Base-by-base conservation (phyloP, 495 filamentous ascomycete genomes). In the Filosporella fistucella region DNA sequence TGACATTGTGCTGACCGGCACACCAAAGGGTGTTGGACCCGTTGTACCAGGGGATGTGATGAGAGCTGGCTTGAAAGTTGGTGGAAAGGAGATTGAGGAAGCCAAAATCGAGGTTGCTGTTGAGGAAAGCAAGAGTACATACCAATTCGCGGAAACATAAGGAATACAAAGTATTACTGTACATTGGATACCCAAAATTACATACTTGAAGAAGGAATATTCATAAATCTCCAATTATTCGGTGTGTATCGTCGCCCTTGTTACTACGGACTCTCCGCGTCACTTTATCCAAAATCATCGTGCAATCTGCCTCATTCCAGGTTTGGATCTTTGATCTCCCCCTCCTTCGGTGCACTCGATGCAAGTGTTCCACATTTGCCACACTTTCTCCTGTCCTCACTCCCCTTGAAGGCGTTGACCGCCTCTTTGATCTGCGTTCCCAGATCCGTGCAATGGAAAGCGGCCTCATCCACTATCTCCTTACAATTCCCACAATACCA, bases 381-480 rank as follows among this genome's bases (percentile, higher is more conserved):
- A 68, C 93, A 98, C 51, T 68, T 86, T 65, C 94, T 77, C 65
- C 75, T 79, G 55, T 80, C 77, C 50, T 83, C 77, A 57, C 81
- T 81, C 2, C 66, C 77, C 57, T 80, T 85, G 62, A 96, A 96
- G 36, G 68, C 75, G 61, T 95, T 81, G 24, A 98, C 91, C 5
- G 91, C 94, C 46, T 76, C 82, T 74, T 96, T 98, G 48, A 98
- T 90, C 75, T 98, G 93, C 33, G 88, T 95, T n/a, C 93, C 93
- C 42, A 98, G 64, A 66, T 98, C 85, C 35, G 84, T 89, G 59
- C 89, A 95, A 58, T 91, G 80, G 62, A 98, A 98, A 5, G 74
- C 68, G 30, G 82, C 84, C 71, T 97, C 91, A 66, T 91, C 82
- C 3, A 98, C 91, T 39, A 93, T 64, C 49, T 76, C 72, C 13